A percentile compares a stretch with the other conserved stretches of the same genome.
phyloP scores from a whole-genome alignment of 73 alveolate genomes.

The Effrenium voratum region DNA sequence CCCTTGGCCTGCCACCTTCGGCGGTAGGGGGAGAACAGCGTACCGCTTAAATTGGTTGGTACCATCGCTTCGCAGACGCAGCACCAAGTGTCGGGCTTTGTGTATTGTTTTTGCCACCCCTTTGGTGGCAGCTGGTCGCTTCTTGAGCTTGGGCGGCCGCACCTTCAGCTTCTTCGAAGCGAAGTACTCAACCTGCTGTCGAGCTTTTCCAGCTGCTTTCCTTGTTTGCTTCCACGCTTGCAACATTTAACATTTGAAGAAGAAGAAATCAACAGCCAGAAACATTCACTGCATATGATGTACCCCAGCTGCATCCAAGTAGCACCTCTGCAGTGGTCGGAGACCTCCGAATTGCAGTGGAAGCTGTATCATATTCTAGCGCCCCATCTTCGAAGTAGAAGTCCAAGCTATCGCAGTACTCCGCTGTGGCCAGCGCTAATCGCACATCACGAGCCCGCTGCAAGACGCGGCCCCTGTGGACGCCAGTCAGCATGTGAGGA shows the following conservation, averaged over 20 bases:
- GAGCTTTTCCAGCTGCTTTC: not conserved
- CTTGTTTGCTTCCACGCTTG: not conserved
- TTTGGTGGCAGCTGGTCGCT: not conserved
- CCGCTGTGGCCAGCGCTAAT: not conserved
- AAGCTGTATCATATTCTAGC: not conserved
- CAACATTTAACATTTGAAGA: not conserved
- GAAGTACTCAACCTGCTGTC: not conserved
- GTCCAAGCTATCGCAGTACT: not conserved
- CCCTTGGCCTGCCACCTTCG: not conserved
- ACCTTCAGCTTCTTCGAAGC: not conserved
- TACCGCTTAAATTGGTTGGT: not conserved
- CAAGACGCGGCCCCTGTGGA: not conserved
- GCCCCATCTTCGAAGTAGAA: not conserved
- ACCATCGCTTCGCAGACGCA: not conserved
- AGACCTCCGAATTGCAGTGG: not conserved
- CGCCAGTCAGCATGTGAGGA: not conserved
- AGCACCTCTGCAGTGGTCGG: not conserved
- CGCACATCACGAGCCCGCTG: not conserved
- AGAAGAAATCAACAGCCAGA: not conserved
- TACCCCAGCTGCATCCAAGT: not conserved
- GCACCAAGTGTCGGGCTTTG: not conserved
- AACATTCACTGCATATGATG: too few species aligned
- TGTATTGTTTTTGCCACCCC: not conserved
- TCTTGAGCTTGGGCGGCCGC: not conserved
- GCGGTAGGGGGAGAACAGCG: not conserved